A percentile compares a stretch with the other conserved stretches of the same genome.
Conservation (phyloP, 192 early-diverging fungal species). For the Endogone sp. region DNA sequence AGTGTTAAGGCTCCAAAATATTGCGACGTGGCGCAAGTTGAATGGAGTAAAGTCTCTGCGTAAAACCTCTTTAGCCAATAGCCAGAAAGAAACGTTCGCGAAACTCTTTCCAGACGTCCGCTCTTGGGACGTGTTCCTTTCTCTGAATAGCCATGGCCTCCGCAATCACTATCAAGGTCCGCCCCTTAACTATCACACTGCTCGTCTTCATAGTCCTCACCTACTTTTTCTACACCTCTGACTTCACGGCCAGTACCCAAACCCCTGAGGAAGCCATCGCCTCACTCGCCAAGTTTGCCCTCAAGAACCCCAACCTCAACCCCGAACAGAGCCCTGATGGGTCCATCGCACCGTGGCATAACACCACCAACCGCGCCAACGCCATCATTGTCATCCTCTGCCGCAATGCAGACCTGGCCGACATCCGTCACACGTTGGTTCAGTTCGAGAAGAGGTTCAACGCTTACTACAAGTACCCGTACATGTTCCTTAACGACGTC, state of each 20-base stretch:
- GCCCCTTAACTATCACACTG: neutral
- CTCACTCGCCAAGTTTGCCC: too few species aligned
- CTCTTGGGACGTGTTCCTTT: neutral
- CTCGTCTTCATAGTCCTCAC: neutral
- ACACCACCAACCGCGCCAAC: slow-evolving; percentile 11
- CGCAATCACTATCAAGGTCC: neutral
- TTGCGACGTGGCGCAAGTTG: too few species aligned
- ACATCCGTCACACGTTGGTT: neutral
- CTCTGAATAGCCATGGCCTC: neutral
- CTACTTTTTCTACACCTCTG: neutral
- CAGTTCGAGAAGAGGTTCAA: slow-evolving; percentile 62
- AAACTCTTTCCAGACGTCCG: too few species aligned
- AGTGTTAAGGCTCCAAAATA: too few species aligned
- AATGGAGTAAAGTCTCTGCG: too few species aligned
- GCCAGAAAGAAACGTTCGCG: too few species aligned
- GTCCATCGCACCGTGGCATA: slow-evolving; percentile 3
- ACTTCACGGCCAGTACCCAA: neutral
- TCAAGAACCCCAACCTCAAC: slow-evolving; percentile 5
- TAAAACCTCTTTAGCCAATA: neutral
- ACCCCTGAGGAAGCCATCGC: neutral
- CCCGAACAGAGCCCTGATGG: neutral
- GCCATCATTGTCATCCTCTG: slow-evolving; percentile 8
- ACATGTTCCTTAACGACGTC: slow-evolving; percentile 76
- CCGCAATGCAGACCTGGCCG: neutral
- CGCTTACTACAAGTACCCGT: slow-evolving; percentile 65